A percentile compares a stretch with the other conserved stretches of the same genome.
phyloP scores from a whole-genome alignment of 2,329 filamentous ascomycete species.

The Elsinoe necatrix region DNA sequence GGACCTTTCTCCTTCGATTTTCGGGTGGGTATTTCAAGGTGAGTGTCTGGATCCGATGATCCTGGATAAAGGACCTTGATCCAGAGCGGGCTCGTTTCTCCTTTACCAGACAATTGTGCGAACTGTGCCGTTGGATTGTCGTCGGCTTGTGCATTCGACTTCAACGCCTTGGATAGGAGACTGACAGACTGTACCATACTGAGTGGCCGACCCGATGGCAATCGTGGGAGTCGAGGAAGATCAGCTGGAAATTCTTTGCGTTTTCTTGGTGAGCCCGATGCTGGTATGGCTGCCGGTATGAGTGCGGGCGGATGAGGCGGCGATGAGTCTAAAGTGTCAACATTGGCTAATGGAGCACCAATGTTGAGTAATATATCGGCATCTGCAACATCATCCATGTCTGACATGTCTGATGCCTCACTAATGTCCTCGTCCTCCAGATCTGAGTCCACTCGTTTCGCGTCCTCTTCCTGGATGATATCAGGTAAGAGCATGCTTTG shows the following conservation, averaged over 20 bases:
- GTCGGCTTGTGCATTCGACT: conserved; percentile 61
- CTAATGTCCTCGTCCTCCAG: conserved; percentile 33
- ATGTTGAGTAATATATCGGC: conserved; percentile 60
- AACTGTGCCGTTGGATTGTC: conserved; percentile 68
- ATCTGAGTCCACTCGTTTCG: conserved; percentile 28
- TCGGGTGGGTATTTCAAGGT: conserved; percentile 63
- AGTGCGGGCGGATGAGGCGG: conserved; percentile 42
- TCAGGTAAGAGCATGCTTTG: conserved; percentile 46
- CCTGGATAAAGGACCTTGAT: conserved; percentile 72
- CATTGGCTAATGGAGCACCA: conserved; percentile 36
- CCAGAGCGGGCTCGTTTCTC: conserved; percentile 65
- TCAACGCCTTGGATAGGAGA: conserved; percentile 62
- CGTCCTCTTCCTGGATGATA: conserved; percentile 44
- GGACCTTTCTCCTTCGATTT: conserved; percentile 61
- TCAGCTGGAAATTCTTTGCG: conserved; percentile 49
- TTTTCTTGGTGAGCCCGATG: conserved; percentile 51
- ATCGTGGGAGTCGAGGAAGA: conserved; percentile 47
- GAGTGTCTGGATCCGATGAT: conserved; percentile 54
- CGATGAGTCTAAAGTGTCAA: conserved; percentile 18
- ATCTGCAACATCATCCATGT: conserved; percentile 60
- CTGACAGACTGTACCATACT: conserved; percentile 64
- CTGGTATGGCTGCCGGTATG: conserved; percentile 36
- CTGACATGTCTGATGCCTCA: conserved; percentile 35
- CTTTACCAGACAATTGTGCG: conserved; percentile 67
- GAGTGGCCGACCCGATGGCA: conserved; percentile 64